Evolutionary conservation across 2,329 filamentous ascomycete species (phyloP), one percentile per base, ranked within the genome.

Genomic region (Bretziella fagacearum): DNA sequence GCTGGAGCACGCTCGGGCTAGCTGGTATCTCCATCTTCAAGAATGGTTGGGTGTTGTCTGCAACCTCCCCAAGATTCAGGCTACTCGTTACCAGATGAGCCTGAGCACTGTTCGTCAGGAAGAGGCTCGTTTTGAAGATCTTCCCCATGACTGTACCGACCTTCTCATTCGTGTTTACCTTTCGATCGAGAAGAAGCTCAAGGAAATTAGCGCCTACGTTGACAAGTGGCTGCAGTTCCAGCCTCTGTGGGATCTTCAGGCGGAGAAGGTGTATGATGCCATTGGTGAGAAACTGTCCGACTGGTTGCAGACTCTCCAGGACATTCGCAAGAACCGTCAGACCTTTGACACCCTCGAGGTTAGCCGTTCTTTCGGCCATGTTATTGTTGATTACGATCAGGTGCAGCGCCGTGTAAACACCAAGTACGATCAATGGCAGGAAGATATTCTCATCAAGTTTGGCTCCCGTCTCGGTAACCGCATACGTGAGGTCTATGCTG

Each of bases 351-450:
- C 89, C 1, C 93, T 89, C 6, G 91, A 95, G 59, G 84, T 93
- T 53, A 91, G 81, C 61, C 81, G 84, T 32, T 82, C 81, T 1
- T 98, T 99, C 59, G 91, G 91, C 3, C 89, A 93, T 61, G 78
- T 96, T 46, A 85, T 82, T 3, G 86, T 99, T 57, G 89, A 98
- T 60, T 98, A 98, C 58, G 91, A 96, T 56, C 93, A 98, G 62
- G 91, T 98, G 0, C 93, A 98, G 63, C 85, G 89, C 49, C 95
- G 94, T 63, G 91, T 99, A 61, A 98, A 96, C 57, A 85, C 86
- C 56, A 98, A 96, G 62, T 99, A 98, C 59, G 93, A 99, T 59
- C 89, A 96, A 61, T 98, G 93, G 91, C 91, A 99, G 62, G 85
- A 95, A 56, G 91, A 99, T 54, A 93, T 98, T 47, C 70, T 96